Percentiles rank a stretch among this genome's conserved stretches.
Conservation (phyloP, 768 basidiomycete genomes). For the Glaciozyma martinii region DNA sequence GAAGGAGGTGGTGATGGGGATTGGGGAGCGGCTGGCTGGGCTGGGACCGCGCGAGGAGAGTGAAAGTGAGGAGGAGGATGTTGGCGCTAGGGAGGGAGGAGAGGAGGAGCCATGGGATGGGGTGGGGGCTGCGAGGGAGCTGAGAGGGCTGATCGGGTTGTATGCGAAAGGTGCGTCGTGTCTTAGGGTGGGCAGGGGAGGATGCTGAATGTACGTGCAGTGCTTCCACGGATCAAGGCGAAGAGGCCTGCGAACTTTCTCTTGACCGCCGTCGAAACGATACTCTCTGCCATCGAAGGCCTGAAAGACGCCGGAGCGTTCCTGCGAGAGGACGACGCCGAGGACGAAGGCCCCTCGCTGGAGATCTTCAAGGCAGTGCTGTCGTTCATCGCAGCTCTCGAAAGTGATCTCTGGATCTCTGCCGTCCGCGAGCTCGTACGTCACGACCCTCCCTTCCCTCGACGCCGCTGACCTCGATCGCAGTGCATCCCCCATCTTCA, state of each 20-base stretch:
- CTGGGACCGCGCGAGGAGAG: neutral
- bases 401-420: neutral
- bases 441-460: neutral
- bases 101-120: neutral
- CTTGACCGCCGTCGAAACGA: neutral
- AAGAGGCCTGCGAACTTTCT: constrained; percentile 3
- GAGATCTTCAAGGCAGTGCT: neutral
- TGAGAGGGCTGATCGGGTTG: neutral
- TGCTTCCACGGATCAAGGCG: constrained; percentile 1
- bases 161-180: neutral
- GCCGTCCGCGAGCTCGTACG: neutral
- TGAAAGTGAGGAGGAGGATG: neutral
- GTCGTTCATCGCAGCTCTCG: neutral
- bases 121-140: neutral
- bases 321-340: neutral
- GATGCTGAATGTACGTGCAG: neutral
- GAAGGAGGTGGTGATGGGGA: constrained; percentile 4
- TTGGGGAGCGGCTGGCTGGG: constrained; percentile 1
- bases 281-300: neutral
- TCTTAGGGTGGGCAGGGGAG: neutral
- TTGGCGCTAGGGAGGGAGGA: neutral
- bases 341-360: neutral
- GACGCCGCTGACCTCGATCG: neutral
- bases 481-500: neutral
- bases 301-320: neutral